Base-by-base conservation (phyloP, 2,329 filamentous ascomycete species). In the Botryotinia globosa region DNA sequence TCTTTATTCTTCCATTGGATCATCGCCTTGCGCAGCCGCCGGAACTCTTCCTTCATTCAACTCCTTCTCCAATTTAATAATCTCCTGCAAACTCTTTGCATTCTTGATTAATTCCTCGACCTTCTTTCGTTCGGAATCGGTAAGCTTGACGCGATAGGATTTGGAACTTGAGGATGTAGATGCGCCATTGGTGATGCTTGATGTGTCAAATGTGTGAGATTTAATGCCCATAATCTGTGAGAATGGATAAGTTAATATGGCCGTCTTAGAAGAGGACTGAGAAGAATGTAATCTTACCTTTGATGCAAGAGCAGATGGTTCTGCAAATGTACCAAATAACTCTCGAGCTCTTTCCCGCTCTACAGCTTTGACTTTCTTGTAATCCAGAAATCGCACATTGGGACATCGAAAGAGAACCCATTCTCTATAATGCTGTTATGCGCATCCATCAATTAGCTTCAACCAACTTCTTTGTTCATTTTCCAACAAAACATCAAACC, bases 321-420 rank as follows among this genome's bases (percentile, higher is more conserved):
- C 89, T 69, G 92, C 88, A 1, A 83, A 82, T 4, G 92, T 93
- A 69, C 97, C 97, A 79, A 98, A 98, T 3, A 99, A 85, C 82
- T 95, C 91, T 29, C 84, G 86, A 0, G 94, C 94, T 77, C 90
- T 88, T 76, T 88, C 84, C 62, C 94, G 89, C 86, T 99, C 96
- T 0, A 87, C 90, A 76, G 96, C 89, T 83, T 94, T 97, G 67
- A 99, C 94, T 83, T 97, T 97, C 78, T 90, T 87, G 81, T 94
- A 98, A 83, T 99, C 96, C 66, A 99, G 87, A 83, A 97, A 98
- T 62, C 95, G 91, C 61, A 99, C 90, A 7, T 87, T 87, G 1
- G 94, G 94, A 81, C 92, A 93, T 75, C 91, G 89, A 92, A 93
- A 98, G 74, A 99, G 88, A 42, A 97, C 85, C 91, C 93, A 99